Base-by-base conservation (phyloP, 768 basidiomycete species). In the Cystofilobasidium ferigula region DNA sequence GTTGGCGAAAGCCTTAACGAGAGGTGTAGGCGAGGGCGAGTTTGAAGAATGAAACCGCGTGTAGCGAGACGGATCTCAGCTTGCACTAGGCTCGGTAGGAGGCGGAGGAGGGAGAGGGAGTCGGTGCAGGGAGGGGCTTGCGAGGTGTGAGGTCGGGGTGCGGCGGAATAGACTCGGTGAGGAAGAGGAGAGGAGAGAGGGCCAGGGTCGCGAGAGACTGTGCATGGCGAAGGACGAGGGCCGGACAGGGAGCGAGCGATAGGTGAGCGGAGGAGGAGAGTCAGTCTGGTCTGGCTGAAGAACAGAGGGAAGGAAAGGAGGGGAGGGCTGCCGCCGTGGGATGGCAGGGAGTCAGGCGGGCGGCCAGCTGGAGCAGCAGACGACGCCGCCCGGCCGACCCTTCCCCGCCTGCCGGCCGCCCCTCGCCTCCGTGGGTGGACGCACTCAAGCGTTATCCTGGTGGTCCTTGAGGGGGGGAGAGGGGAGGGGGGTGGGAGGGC, bases 121-220 rank as follows among this genome's bases (percentile, higher is more conserved):
- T 22, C 28, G 10, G 10, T 24, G 53, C 16, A 12, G 8, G 43
- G 43, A 12, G 32, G 26, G 56, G 26, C 42, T 6, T 22, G 32
- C 13, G 43, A 24, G 42, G 26, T 54, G 22, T 30, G 32, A 22
- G 51, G 53, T 26, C 30, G n/a, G 38, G 24, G 51, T 28, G 62
- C 18, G 35, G 36, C 10, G 62, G 47, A 13, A 48, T 35, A 8
- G 47, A 35, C 13, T 18, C 28, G 22, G 24, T 18, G 60, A 34
- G 45, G 20, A 42, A 30, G 28, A 42, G 34, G 53, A 43, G 56
- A 42, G 47, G 56, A 26, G 56, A 48, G 42, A 56, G 43, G 56
- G 56, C 51, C 56, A 64, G 63, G 63, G 63, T 64, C 63, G 63
- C 63, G 63, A 64, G 63, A 54, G 63, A 64, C 63, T 64, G 35